Evolutionary conservation across 2,329 filamentous ascomycete genomes (phyloP).

Genomic region (Verticillium isaacii): DNA sequence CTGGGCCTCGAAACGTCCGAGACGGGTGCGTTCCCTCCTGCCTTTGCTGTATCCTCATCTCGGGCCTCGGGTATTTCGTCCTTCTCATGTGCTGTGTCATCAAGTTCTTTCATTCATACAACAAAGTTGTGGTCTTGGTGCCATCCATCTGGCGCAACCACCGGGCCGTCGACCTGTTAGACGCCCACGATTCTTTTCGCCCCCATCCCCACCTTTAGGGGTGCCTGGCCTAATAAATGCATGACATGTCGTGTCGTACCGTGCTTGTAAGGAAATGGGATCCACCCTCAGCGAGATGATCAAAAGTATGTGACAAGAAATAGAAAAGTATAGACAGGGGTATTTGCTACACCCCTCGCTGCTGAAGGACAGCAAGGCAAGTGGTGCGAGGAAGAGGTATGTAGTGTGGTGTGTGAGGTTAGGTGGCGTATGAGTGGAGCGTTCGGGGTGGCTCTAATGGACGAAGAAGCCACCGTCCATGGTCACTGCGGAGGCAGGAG

Average conservation of each 20-base stretch:
- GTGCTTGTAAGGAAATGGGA: background rate
- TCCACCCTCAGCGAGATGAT: background rate
- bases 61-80: constrained; percentile 4
- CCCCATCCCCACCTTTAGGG: constrained; percentile 1
- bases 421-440: background rate
- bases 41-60: constrained; percentile 7
- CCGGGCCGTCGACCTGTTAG: background rate
- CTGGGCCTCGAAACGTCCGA: background rate
- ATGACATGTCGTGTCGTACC: background rate
- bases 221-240: background rate
- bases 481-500: constrained; percentile 19
- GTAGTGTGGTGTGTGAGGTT: background rate
- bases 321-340: background rate
- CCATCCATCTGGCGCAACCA: background rate
- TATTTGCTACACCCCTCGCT: background rate
- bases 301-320: background rate
- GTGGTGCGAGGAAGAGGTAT: background rate
- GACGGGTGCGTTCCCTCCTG: background rate
- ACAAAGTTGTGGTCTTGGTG: background rate
- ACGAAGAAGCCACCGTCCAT: constrained; percentile 39
- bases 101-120: constrained; percentile 5
- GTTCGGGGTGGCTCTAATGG: constrained; percentile 21
- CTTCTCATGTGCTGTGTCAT: constrained; percentile 1
- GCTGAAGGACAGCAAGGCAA: background rate
- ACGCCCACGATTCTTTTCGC: background rate